Conservation (phyloP, 75 land plant genomes). For the Selaginella tamariscina region DNA sequence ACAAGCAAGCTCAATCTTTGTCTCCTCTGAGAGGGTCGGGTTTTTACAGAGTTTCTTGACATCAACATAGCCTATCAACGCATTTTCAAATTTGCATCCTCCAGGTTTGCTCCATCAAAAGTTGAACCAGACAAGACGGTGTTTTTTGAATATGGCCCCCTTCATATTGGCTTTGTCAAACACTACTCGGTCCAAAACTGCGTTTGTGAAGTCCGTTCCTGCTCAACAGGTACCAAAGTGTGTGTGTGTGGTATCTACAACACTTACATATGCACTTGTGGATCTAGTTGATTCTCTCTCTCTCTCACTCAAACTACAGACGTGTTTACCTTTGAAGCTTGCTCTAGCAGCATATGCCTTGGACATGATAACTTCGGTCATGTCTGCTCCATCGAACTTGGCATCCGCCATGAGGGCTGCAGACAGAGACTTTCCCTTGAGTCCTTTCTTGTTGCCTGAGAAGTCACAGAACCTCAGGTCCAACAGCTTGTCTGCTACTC, state of each 20-base stretch:
- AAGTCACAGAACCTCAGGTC: conserved; percentile 92
- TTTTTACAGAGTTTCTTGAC: conserved; percentile 83
- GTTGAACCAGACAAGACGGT: conserved; percentile 89
- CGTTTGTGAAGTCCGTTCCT: conserved; percentile 78
- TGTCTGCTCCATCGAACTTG: conserved; percentile 97
- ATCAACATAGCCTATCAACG: conserved; percentile 91
- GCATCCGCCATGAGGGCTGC: conserved; percentile 96
- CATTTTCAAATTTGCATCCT: conserved; percentile 79
- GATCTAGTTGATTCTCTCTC: too few species aligned
- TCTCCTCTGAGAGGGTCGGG: conserved; percentile 44
- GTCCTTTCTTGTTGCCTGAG: conserved; percentile 67
- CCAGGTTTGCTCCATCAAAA: conserved; percentile 60
- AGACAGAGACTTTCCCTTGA: conserved; percentile 87
- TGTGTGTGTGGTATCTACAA: too few species aligned
- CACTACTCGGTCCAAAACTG: conserved; percentile 75
- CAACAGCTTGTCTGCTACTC: conserved; percentile 82
- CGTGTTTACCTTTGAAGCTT: conserved; percentile 76
- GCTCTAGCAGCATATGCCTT: conserved; percentile 99
- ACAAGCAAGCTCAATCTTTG: conserved; percentile 57
- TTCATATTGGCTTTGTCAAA: conserved; percentile 68
- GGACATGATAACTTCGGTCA: conserved; percentile 95
- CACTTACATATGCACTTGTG: too few species aligned
- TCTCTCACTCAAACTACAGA: too few species aligned
- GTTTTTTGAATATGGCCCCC: conserved; percentile 69
- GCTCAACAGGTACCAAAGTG: too few species aligned